These are phyloP conservation scores for Ceriops decandra DNA, from an alignment of 345 rosid genomes.

Conservation along the genomic window DNA sequence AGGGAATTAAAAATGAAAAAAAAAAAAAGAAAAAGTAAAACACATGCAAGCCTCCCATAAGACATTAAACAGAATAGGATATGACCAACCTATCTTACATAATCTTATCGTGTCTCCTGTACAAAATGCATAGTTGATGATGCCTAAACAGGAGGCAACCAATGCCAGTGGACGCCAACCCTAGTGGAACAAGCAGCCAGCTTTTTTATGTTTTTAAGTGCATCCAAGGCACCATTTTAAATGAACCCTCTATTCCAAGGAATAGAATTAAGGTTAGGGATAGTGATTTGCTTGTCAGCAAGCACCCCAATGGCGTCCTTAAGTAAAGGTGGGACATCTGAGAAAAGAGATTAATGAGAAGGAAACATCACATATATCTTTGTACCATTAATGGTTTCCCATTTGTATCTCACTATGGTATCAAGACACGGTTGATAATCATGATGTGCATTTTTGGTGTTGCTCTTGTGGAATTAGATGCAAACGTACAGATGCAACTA, in stretches of 20 bases:
- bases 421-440: neutral
- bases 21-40: too few relatives aligned
- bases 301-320: neutral
- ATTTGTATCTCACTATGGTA: conserved; percentile 11
- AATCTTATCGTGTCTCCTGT: too few relatives aligned
- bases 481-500: conserved; percentile 12
- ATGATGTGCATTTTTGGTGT: neutral
- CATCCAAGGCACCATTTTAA: neutral
- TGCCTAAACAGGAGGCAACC: conserved; percentile 2
- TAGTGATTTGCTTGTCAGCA: conserved; percentile 23
- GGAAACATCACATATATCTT: neutral
- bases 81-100: too few relatives aligned
- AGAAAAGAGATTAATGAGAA: neutral
- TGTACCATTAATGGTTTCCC: neutral
- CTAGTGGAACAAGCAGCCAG: neutral
- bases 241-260: neutral
- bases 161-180: neutral
- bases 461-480: conserved; percentile 14
- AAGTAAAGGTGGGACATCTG: neutral
- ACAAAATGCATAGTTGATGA: neutral
- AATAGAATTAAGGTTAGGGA: neutral
- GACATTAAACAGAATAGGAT: too few relatives aligned
- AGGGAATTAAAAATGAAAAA: too few relatives aligned
- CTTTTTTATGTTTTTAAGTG: too few relatives aligned
- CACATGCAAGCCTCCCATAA: too few relatives aligned